Percentiles rank a stretch among this genome's conserved stretches.
Evolutionary conservation across 805 yeast genomes (phyloP).

Genomic region (Ogataea paradorogensis): DNA sequence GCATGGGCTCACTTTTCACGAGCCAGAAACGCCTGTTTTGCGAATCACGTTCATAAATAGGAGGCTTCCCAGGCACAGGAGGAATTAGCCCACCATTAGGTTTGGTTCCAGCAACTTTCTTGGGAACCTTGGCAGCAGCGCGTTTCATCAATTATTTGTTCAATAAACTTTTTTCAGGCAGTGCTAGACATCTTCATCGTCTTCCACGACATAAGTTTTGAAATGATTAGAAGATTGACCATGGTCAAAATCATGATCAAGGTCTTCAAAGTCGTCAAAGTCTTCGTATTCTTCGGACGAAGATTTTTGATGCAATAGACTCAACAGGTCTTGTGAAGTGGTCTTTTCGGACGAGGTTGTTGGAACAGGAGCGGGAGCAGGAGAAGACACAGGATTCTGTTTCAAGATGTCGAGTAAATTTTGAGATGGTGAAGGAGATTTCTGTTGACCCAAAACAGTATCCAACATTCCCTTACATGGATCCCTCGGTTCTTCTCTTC

Average conservation of each 20-base stretch:
- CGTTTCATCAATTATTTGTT: slow-evolving; percentile 6
- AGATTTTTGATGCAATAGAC: slow-evolving; percentile 3
- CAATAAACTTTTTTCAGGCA: slow-evolving; percentile 5
- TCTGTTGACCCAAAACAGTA: slow-evolving; percentile 1
- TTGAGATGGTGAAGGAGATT: neutral
- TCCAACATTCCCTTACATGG: slow-evolving; percentile 14
- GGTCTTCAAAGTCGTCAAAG: slow-evolving; percentile 22
- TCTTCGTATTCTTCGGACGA: slow-evolving; percentile 10
- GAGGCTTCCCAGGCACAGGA: slow-evolving; percentile 35
- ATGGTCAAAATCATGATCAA: slow-evolving; percentile 24
- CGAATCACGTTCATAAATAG: slow-evolving; percentile 30
- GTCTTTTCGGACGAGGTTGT: slow-evolving; percentile 1
- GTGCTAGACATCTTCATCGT: slow-evolving; percentile 17
- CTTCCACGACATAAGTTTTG: slow-evolving; percentile 19
- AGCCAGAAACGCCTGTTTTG: slow-evolving; percentile 45
- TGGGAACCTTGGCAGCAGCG: slow-evolving; percentile 4
- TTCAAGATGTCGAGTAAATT: slow-evolving; percentile 12
- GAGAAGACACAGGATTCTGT: neutral
- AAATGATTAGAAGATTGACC: slow-evolving; percentile 19
- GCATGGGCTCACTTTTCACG: slow-evolving; percentile 53
- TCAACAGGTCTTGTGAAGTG: slow-evolving; percentile 6
- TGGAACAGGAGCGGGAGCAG: neutral
- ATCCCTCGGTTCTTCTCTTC: slow-evolving; percentile 7
- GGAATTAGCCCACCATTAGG: slow-evolving; percentile 1
- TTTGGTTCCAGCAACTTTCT: slow-evolving; percentile 1